Percentiles rank a stretch among this genome's conserved stretches.
Conservation (phyloP, 2,329 filamentous ascomycete genomes). For the Alternaria triticimaculans region DNA sequence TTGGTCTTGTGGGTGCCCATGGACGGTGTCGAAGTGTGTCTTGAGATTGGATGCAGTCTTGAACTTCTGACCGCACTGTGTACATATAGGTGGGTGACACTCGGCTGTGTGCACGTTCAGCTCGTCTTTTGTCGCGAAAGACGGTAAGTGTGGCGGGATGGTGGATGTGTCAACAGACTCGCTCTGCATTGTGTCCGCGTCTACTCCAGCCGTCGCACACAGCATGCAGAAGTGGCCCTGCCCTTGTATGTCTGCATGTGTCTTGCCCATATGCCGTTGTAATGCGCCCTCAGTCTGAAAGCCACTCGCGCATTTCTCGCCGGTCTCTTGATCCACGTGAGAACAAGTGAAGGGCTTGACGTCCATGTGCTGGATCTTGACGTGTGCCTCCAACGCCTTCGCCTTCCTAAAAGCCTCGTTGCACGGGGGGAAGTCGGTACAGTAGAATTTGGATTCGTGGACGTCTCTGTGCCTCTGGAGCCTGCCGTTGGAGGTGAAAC, state of each 20-base stretch:
- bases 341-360: constrained; percentile 75
- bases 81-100: constrained; percentile 75
- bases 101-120: constrained; percentile 76
- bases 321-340: constrained; percentile 61
- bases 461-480: constrained; percentile 79
- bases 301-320: constrained; percentile 66
- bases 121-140: constrained; percentile 73
- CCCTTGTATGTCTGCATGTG: constrained; percentile 67
- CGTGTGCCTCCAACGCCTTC: constrained; percentile 82
- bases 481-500: constrained; percentile 79
- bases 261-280: constrained; percentile 71
- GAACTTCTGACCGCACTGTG: constrained; percentile 74
- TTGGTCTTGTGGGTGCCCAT: constrained; percentile 52
- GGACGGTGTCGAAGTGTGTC: constrained; percentile 75
- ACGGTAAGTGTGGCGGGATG: constrained; percentile 16
- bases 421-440: constrained; percentile 73
- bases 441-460: constrained; percentile 79
- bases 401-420: constrained; percentile 84
- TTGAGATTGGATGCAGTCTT: constrained; percentile 62
- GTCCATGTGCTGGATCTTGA: constrained; percentile 76
- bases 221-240: constrained; percentile 76
- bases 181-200: constrained; percentile 38
- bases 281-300: constrained; percentile 78
- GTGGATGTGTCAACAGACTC: not conserved
- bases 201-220: constrained; percentile 58